A percentile compares a stretch with the other conserved stretches of the same genome.
phyloP scores from a whole-genome alignment of 2,329 filamentous ascomycete genomes.

The Chalara sp. region DNA sequence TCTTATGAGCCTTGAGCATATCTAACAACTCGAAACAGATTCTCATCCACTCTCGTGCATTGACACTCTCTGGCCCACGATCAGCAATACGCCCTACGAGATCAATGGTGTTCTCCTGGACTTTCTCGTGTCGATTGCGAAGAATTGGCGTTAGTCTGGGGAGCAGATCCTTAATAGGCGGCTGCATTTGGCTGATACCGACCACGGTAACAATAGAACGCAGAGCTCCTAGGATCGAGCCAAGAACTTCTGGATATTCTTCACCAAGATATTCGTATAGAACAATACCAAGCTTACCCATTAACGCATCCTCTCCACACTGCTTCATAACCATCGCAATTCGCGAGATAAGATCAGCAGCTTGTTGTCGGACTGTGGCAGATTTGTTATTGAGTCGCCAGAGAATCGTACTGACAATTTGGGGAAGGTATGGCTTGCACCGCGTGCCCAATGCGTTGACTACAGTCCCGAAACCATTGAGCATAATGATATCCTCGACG shows the following conservation, averaged over 20 bases:
- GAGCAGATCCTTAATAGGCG: conserved; percentile 91
- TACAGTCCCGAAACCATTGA: conserved; percentile 96
- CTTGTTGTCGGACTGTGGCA: conserved; percentile 91
- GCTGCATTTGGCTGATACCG: conserved; percentile 96
- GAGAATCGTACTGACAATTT: conserved; percentile 94
- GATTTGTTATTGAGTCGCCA: conserved; percentile 98
- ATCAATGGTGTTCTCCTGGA: conserved; percentile 98
- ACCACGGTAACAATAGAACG: conserved; percentile 97
- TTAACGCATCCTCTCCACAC: conserved; percentile 89
- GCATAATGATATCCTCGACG: conserved; percentile 89
- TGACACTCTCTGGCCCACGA: conserved; percentile 91
- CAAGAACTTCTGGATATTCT: conserved; percentile 95
- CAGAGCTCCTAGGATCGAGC: conserved; percentile 90
- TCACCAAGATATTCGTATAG: conserved; percentile 98
- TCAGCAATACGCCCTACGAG: conserved; percentile 96
- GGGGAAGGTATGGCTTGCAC: conserved; percentile 92
- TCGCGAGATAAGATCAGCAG: conserved; percentile 90
- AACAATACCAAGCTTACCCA: conserved; percentile 91
- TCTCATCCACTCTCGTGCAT: conserved; percentile 98
- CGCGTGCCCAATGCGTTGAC: conserved; percentile 90
- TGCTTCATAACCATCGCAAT: conserved; percentile 99
- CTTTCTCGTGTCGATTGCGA: conserved; percentile 96
- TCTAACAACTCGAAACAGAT: conserved; percentile 98
- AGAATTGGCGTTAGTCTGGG: conserved; percentile 96
- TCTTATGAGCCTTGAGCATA: conserved; percentile 99